Conservation (phyloP, 495 filamentous ascomycete species). For the Rhizodiscina lignyota region DNA sequence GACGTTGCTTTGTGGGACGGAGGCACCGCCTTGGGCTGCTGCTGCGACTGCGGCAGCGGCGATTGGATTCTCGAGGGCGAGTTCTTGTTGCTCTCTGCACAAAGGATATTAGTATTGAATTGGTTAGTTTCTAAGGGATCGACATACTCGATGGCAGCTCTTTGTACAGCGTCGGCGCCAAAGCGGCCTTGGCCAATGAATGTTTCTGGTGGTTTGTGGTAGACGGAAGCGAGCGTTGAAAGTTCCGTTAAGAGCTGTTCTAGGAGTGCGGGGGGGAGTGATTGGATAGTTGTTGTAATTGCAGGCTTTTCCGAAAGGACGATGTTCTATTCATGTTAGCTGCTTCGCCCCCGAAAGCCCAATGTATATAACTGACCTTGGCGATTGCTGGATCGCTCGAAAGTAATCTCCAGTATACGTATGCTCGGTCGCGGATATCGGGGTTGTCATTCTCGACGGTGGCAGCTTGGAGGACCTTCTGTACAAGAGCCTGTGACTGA, state of each 20-base stretch:
- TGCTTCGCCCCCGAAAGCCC: not conserved
- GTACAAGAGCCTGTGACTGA: conserved; percentile 70
- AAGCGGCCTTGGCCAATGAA: conserved; percentile 92
- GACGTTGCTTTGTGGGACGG: conserved; percentile 48
- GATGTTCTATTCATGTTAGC: conserved; percentile 42
- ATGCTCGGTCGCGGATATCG: conserved; percentile 89
- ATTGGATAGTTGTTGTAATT: conserved; percentile 84
- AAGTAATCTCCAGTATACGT: conserved; percentile 96
- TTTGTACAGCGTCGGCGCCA: conserved; percentile 86
- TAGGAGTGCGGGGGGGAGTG: conserved; percentile 64
- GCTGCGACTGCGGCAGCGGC: conserved; percentile 67
- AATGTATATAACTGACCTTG: conserved; percentile 31
- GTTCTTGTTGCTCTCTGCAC: conserved; percentile 60
- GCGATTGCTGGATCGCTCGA: conserved; percentile 82
- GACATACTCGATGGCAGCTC: conserved; percentile 69
- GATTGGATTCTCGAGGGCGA: conserved; percentile 85
- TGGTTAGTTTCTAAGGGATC: conserved; percentile 7
- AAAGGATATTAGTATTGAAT: conserved; percentile 9
- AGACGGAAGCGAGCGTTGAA: conserved; percentile 95
- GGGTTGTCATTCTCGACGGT: conserved; percentile 94
- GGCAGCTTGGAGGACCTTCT: conserved; percentile 80
- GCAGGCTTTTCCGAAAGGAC: conserved; percentile 87
- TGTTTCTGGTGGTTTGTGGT: conserved; percentile 92
- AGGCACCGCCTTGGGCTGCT: conserved; percentile 32
- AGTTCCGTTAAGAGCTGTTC: conserved; percentile 78